Base-by-base conservation (phyloP, 2,329 filamentous ascomycete genomes). In the Stachybotrys elegans region DNA sequence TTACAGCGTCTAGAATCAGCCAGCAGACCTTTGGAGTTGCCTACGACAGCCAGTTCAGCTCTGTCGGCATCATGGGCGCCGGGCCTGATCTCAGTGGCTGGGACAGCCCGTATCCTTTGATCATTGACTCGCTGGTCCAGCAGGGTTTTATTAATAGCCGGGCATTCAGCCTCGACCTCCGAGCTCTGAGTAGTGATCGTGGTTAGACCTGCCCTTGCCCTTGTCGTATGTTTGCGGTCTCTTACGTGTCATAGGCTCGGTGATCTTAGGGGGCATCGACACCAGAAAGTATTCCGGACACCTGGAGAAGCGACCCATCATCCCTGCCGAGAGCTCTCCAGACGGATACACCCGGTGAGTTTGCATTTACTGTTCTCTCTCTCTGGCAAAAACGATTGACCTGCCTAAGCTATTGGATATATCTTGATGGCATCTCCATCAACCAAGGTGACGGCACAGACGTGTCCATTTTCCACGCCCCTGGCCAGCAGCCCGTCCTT, bases 241-340 rank as follows among this genome's bases (percentile, higher is more conserved):
- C n/a, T n/a, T n/a, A n/a, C n/a, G n/a, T n/a, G n/a, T n/a, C n/a
- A 44, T 45, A 23, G 53, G 50, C 40, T 48, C 53, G 14, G 40
- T 51, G 12, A 54, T 79, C 12, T 79, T 79, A 42, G 76, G 76
- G 16, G 76, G 76, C 17, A 66, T 79, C 41, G 72, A 80, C 51
- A 71, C 62, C 4, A 69, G 61, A 35, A 78, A 76, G 53, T 79
- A 68, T 53, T 58, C 60, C 3, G 78, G 78, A 27, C 51, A 59
- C 5, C 68, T 83, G 4, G 54, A 69, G 43, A 74, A 71, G 22
- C 59, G 79, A 1, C 75, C 77, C 21, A 73, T 81, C 47, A 61
- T 78, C 48, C 65, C 67, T 27, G 45, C 54, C 3, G 64, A 59
- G 22, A 52, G 61, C 16, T 49, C 52, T 2, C 53, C 53, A 25